A percentile compares a stretch with the other conserved stretches of the same genome.
phyloP scores from a whole-genome alignment of 2,329 filamentous ascomycete genomes.

The Diaporthe aspalathi region DNA sequence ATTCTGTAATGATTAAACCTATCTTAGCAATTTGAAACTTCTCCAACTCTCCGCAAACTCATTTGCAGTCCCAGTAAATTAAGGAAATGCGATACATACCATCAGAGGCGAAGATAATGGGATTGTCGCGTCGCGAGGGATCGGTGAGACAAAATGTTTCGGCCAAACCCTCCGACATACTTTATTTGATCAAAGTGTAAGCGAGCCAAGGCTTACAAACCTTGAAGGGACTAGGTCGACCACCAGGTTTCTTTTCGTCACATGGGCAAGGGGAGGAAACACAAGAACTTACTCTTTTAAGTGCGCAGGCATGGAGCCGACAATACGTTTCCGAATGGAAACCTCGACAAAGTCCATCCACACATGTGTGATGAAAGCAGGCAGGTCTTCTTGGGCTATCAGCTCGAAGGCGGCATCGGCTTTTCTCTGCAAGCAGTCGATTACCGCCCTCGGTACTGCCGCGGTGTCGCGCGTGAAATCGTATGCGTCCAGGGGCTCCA shows the following conservation, averaged over 20 bases:
- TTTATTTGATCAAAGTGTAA: background rate
- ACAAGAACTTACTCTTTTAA: constrained; percentile 60
- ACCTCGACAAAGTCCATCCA: constrained; percentile 77
- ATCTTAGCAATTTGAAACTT: too few relatives aligned
- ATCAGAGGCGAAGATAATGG: constrained; percentile 81
- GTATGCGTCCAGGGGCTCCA: constrained; percentile 66
- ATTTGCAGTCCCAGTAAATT: too few relatives aligned
- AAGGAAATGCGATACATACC: constrained; percentile 53
- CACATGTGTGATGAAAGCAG: constrained; percentile 76
- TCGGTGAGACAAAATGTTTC: constrained; percentile 84
- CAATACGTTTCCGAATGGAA: constrained; percentile 78
- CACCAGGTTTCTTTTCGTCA: too few relatives aligned
- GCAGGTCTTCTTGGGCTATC: constrained; percentile 74
- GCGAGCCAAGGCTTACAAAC: too few relatives aligned
- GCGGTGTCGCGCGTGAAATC: constrained; percentile 65
- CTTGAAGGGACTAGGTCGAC: too few relatives aligned
- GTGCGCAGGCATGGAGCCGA: constrained; percentile 72
- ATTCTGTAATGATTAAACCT: constrained; percentile 72
- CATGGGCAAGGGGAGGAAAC: background rate
- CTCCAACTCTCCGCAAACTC: too few relatives aligned
- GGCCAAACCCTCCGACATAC: constrained; percentile 76
- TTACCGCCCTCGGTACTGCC: constrained; percentile 60
- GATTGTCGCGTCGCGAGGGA: constrained; percentile 77
- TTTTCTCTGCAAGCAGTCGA: constrained; percentile 70
- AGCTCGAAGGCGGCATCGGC: constrained; percentile 72